Evolutionary conservation across 768 basidiomycete species (phyloP).

Genomic region (Suillus spraguei): DNA sequence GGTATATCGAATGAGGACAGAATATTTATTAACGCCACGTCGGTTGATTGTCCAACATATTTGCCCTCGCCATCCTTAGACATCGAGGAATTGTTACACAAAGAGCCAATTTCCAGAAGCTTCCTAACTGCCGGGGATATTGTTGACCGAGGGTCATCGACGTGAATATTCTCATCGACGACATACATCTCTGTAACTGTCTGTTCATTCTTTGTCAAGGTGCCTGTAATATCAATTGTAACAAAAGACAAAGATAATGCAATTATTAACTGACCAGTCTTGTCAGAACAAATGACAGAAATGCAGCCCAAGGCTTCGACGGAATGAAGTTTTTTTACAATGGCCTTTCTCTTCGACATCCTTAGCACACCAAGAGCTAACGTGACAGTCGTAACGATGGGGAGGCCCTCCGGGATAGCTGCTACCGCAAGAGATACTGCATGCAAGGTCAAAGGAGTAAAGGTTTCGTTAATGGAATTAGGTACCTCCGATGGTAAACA

Average conservation of each 20-base stretch:
- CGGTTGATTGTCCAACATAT: constrained; percentile 88
- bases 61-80: constrained; percentile 66
- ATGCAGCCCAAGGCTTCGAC: constrained; percentile 94
- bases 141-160: constrained; percentile 53
- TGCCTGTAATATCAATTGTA: constrained; percentile 48
- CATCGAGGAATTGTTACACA: constrained; percentile 87
- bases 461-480: constrained; percentile 5
- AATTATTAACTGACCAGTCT: constrained; percentile 65
- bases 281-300: constrained; percentile 97
- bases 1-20: constrained; percentile 63
- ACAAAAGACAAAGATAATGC: background rate
- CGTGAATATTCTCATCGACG: constrained; percentile 75
- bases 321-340: constrained; percentile 95
- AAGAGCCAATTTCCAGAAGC: constrained; percentile 77
- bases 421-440: constrained; percentile 97
- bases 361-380: constrained; percentile 91
- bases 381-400: constrained; percentile 97
- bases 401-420: constrained; percentile 95
- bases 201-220: constrained; percentile 94
- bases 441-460: constrained; percentile 18
- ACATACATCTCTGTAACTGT: constrained; percentile 88
- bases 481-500: constrained; percentile 98
- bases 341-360: constrained; percentile 94
- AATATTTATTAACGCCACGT: constrained; percentile 88
- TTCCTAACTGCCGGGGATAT: constrained; percentile 70